Percentiles rank a stretch among this genome's conserved stretches.
phyloP scores from a whole-genome alignment of 176 grass and related monocot species.

The Thalia dealbata region DNA sequence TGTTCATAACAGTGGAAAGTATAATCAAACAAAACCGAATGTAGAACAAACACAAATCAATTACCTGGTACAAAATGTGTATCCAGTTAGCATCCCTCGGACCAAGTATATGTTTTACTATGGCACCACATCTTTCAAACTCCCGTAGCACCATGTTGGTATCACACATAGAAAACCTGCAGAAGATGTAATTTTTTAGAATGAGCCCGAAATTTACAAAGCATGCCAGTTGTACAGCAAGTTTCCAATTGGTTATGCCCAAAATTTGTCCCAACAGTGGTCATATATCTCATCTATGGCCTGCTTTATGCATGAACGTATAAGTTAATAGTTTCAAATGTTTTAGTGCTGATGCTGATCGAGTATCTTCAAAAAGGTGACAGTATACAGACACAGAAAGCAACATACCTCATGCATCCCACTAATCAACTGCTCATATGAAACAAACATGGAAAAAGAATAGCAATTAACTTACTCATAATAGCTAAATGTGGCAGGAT shows the following conservation, averaged over 20 bases:
- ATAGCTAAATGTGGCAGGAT: too few relatives aligned
- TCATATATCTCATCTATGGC: background rate
- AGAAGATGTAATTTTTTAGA: background rate
- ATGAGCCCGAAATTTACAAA: too few relatives aligned
- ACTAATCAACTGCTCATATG: too few relatives aligned
- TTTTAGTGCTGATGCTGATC: background rate
- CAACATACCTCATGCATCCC: too few relatives aligned
- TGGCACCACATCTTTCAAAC: constrained; percentile 87
- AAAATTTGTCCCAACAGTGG: background rate
- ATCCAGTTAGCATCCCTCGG: constrained; percentile 85
- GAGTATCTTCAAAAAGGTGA: background rate
- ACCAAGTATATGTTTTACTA: constrained; percentile 62
- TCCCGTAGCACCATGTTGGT: constrained; percentile 70
- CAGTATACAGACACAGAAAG: too few relatives aligned
- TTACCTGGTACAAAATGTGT: constrained; percentile 84
- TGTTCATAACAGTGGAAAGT: background rate
- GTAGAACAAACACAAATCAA: background rate
- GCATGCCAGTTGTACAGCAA: too few relatives aligned
- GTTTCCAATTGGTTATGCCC: too few relatives aligned
- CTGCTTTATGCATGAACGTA: background rate
- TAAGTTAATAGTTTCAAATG: background rate
- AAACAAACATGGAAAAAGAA: too few relatives aligned
- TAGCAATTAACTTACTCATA: too few relatives aligned
- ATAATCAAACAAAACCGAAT: background rate
- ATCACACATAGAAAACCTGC: constrained; percentile 60